Evolutionary conservation across 768 basidiomycete genomes (phyloP).

Genomic region (Hebeloma cylindrosporum): DNA sequence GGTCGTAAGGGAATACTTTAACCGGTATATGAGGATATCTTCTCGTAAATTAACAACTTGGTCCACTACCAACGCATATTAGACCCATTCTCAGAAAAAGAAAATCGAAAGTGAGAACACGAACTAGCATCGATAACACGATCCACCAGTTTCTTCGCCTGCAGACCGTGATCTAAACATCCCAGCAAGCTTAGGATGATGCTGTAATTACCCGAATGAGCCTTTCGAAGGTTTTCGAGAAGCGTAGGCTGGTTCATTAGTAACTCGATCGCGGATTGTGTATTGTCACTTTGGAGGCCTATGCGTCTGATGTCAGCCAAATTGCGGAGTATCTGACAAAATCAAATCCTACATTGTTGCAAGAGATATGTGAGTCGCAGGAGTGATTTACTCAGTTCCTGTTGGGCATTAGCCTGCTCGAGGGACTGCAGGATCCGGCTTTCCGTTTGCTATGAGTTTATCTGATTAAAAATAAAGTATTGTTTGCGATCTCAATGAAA

Average conservation of each 20-base stretch:
- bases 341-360: constrained; percentile 65
- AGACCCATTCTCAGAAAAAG: not conserved
- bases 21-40: constrained; percentile 77
- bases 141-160: constrained; percentile 89
- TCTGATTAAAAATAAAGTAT: no score
- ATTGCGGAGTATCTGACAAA: not conserved
- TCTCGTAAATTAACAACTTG: constrained; percentile 92
- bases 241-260: constrained; percentile 78
- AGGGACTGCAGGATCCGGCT: constrained; percentile 60
- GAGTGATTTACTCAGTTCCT: constrained; percentile 74
- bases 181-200: constrained; percentile 89
- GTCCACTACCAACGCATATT: constrained; percentile 55
- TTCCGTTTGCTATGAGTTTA: constrained; percentile 50
- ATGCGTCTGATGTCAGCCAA: not conserved
- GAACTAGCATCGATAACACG: constrained; percentile 75
- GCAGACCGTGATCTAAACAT: constrained; percentile 84
- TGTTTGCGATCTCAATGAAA: constrained; percentile 7
- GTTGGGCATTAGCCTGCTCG: constrained; percentile 77
- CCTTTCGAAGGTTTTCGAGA: constrained; percentile 85
- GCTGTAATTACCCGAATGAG: constrained; percentile 90
- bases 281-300: constrained; percentile 67
- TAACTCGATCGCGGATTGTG: constrained; percentile 81
- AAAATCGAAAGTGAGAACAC: constrained; percentile 17
- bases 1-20: constrained; percentile 83
- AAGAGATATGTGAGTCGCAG: constrained; percentile 77